Conservation (phyloP, 331 rosid species). For the Erythrophleum ivorense region DNA sequence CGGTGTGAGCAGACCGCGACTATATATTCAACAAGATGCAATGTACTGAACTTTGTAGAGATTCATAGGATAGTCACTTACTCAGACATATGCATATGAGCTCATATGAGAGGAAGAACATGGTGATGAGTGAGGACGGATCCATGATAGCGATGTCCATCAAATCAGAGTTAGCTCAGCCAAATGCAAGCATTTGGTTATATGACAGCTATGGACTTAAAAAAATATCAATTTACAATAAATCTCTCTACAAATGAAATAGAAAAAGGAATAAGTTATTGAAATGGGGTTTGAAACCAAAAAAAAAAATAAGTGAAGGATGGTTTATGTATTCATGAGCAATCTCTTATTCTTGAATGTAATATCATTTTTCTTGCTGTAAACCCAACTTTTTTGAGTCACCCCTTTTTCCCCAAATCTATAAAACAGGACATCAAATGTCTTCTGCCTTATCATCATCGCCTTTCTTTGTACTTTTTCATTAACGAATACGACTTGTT, state of each 20-base stretch:
- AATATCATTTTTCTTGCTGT: too few species aligned
- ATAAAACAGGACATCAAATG: too few species aligned
- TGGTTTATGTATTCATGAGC: too few species aligned
- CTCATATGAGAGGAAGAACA: neutral
- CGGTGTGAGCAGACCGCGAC: neutral
- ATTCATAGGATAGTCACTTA: neutral
- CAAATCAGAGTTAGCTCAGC: neutral
- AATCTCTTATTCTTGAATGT: too few species aligned
- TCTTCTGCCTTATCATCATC: too few species aligned
- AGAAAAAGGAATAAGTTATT: too few species aligned
- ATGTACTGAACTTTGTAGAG: neutral
- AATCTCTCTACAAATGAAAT: too few species aligned
- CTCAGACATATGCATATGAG: slow-evolving; percentile 1
- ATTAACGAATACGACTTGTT: neutral
- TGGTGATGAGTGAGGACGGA: neutral
- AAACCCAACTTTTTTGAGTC: too few species aligned
- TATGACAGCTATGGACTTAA: neutral
- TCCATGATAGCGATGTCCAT: neutral
- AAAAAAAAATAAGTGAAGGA: too few species aligned
- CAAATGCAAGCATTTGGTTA: neutral
- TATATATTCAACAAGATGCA: neutral
- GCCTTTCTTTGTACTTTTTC: too few species aligned
- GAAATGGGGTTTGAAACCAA: too few species aligned
- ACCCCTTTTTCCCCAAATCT: too few species aligned
- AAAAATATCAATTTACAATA: neutral